Conservation (phyloP, 345 rosid genomes). For the Gynandropsis gynandra region DNA sequence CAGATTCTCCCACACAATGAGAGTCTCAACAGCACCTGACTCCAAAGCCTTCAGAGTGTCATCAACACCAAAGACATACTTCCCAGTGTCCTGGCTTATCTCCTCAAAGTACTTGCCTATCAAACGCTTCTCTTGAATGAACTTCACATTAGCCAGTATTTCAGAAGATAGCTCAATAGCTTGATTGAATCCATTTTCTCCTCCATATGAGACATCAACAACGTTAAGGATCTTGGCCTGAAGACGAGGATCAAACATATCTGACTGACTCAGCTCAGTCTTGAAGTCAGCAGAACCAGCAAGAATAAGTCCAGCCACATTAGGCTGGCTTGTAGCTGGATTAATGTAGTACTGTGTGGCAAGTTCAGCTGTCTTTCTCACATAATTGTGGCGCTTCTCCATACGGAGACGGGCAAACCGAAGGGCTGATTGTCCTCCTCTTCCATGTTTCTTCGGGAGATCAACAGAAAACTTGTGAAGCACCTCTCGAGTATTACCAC, state of each 20-base stretch:
- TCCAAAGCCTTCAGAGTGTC: constrained; percentile 35
- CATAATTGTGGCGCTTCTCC: constrained; percentile 30
- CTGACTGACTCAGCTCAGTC: constrained; percentile 31
- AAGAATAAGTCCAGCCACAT: too few relatives aligned
- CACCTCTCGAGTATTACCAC: constrained; percentile 35
- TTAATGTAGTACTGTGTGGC: constrained; percentile 28
- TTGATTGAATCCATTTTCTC: constrained; percentile 25
- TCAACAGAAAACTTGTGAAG: constrained; percentile 36
- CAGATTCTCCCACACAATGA: constrained; percentile 35
- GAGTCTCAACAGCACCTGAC: constrained; percentile 26
- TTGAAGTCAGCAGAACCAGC: constrained; percentile 35
- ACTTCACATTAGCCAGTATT: constrained; percentile 26
- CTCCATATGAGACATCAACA: constrained; percentile 23
- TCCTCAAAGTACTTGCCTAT: constrained; percentile 32
- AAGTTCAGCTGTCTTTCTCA: constrained; percentile 37
- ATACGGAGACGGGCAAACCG: constrained; percentile 36
- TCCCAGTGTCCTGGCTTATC: constrained; percentile 34
- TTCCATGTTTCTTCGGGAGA: constrained; percentile 41
- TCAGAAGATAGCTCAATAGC: constrained; percentile 33
- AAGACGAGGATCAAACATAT: constrained; percentile 31
- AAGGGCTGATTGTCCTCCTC: constrained; percentile 43
- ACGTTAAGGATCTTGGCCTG: constrained; percentile 29
- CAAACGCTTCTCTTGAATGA: constrained; percentile 31
- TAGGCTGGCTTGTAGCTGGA: too few relatives aligned
- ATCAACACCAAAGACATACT: constrained; percentile 27